Evolutionary conservation across 495 filamentous ascomycete species (phyloP), one percentile per base, ranked within the genome.

Genomic region (Schizothecium vesticola): DNA sequence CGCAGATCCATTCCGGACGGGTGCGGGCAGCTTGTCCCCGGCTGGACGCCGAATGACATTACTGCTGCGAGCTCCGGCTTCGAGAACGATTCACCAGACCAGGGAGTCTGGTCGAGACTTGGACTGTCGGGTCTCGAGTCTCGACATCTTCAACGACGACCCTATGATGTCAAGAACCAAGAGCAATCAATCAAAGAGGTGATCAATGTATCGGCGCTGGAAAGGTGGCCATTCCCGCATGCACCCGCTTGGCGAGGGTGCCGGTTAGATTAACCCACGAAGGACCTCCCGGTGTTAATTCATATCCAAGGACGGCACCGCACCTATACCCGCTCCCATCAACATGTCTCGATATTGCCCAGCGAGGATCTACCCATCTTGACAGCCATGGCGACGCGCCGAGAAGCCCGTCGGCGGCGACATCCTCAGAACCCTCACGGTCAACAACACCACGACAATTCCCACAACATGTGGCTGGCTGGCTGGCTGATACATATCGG

Each of bases 1-100:
- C 29, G 57, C 31, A 66, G 65, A 66, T 66, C 57, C 25, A 60
- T 66, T 66, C 57, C 65, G 65, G 29, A 59, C 58, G 23, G 58
- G 22, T 28, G 43, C 43, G 7, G 43, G 16, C 43, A 51, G 43
- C 43, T 8, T 51, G 43, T 51, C 43, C 43, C 43, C 43, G 43
- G 43, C 43, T 51, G 43, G 43, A 51, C 43, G 19, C 33, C 33
- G 33, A 51, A 19, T 51, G 16, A n/a, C 43, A 51, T 13, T 13
- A 13, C 33, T 43, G 33, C 33, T 43, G 33, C 33, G 33, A 16
- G 33, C 28, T 51, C 24, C 31, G 55, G 11, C 21, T 57, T 58
- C 63, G 63, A 65, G 63, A 28, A 65, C 63, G 63, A 19, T 58
- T 65, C 56, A 22, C 21, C 28, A 21, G 19, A 56, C 43, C 21